Evolutionary conservation across 2,329 filamentous ascomycete species (phyloP), one percentile per base, ranked within the genome.

Genomic region (Verticillium klebahnii): DNA sequence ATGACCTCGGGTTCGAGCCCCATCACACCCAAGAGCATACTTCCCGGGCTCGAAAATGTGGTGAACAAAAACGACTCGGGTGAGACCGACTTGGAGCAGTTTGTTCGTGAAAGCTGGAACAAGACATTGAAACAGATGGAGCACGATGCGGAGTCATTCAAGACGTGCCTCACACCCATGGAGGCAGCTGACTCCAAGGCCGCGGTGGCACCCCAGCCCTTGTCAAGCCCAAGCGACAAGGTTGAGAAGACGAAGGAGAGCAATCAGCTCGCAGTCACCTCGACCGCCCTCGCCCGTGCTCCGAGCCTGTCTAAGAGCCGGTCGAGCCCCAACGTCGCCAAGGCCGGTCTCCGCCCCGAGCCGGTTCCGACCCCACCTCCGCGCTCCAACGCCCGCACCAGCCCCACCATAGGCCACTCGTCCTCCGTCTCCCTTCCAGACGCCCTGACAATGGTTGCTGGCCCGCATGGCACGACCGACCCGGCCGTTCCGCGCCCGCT

Each of bases 291-390:
- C n/a, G 36, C 32, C 15, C 40, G 60, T 40, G 58, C 37, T 52
- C 61, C 61, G 59, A 66, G 64, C 54, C 56, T 66, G 61, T 62
- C 65, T 59, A 65, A 64, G 60, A 67, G 66, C 59, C 58, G 60
- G 69, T 67, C 61, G 71, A 75, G 63, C 31, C 68, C 59, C 65
- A 61, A 65, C 17, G 55, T 65, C 29, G 54, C 62, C 7, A 64
- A 67, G 36, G 60, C 73, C 15, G 74, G 67, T 59, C 77, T 74
- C 62, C 68, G 74, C 23, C 75, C 77, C 1, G 67, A 73, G n/a
- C 68, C 74, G 5, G 69, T 76, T 9, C 69, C 80, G 5, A 70
- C 69, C 11, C 66, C 40, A 58, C 66, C 58, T 54, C 63, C 57
- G 37, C 62, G 63, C 71, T 55, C 60, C 67, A 66, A 72, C 67